These are phyloP conservation scores for Rhizopus microsporus DNA, from an alignment of 371 early-diverging fungal species.

Conservation along the genomic window DNA sequence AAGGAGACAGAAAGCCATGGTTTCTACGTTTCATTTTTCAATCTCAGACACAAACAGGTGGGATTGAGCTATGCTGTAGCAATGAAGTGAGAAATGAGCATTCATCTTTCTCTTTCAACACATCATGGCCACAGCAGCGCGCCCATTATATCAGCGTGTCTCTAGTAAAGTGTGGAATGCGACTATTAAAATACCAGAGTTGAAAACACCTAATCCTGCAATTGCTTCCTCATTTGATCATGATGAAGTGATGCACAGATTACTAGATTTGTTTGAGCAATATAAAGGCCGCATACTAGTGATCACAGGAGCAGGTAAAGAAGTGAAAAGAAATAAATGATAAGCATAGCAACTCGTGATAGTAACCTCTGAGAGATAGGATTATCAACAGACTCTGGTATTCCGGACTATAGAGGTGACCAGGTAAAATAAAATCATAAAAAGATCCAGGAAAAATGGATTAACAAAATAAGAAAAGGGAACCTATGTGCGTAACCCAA, in stretches of 20 bases:
- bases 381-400: slow-evolving; percentile 79
- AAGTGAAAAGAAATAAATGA: neutral
- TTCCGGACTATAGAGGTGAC: slow-evolving; percentile 90
- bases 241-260: slow-evolving; percentile 28
- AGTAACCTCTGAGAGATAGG: slow-evolving; percentile 37
- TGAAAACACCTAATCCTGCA: slow-evolving; percentile 22
- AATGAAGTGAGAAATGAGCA: too few species aligned
- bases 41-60: too few species aligned
- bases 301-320: slow-evolving; percentile 56
- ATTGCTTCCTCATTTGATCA: slow-evolving; percentile 26
- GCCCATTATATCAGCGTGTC: slow-evolving; percentile 6
- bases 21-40: too few species aligned
- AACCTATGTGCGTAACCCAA: slow-evolving; percentile 72
- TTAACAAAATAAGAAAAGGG: slow-evolving; percentile 1
- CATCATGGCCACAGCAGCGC: neutral
- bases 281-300: slow-evolving; percentile 48
- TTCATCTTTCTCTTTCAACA: too few species aligned
- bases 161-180: slow-evolving; percentile 31
- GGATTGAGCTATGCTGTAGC: too few species aligned
- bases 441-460: neutral
- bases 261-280: slow-evolving; percentile 45
- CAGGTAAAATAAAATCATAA: slow-evolving; percentile 33
- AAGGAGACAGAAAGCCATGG: too few species aligned
- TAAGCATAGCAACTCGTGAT: too few species aligned
- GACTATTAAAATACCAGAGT: slow-evolving; percentile 42